These are phyloP conservation scores for Selenicereus undatus DNA, from an alignment of 148 eudicot genomes.

Conservation along the genomic window DNA sequence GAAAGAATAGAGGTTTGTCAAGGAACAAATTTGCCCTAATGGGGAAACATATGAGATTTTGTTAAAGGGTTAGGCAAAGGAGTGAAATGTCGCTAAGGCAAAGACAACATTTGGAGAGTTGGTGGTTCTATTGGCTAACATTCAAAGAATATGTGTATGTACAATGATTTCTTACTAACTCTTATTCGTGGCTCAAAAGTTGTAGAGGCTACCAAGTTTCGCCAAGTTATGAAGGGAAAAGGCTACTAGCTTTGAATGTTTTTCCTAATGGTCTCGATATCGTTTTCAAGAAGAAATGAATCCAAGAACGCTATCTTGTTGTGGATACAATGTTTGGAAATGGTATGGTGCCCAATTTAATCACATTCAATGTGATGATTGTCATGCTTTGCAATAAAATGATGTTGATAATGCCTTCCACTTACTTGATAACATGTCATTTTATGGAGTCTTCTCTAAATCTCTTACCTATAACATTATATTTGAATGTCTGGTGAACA, in stretches of 20 bases:
- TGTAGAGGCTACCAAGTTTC: constrained; percentile 70
- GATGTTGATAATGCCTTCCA: constrained; percentile 57
- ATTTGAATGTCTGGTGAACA: constrained; percentile 65
- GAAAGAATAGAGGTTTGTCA: too few relatives aligned
- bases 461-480: constrained; percentile 63
- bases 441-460: constrained; percentile 73
- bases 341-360: constrained; percentile 57
- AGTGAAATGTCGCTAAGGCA: constrained; percentile 61
- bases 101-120: constrained; percentile 79
- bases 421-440: constrained; percentile 72
- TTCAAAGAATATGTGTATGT: constrained; percentile 49
- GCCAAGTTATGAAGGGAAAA: constrained; percentile 71
- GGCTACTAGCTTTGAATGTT: constrained; percentile 77
- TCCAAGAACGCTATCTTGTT: constrained; percentile 49
- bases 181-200: constrained; percentile 50
- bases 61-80: constrained; percentile 79
- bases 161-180: constrained; percentile 69
- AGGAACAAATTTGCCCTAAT: constrained; percentile 60
- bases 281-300: constrained; percentile 59
- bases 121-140: constrained; percentile 84
- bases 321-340: constrained; percentile 70
- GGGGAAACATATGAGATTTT: constrained; percentile 70
- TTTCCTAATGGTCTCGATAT: constrained; percentile 67
- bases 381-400: constrained; percentile 62
- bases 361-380: constrained; percentile 67